Evolutionary conservation across 495 filamentous ascomycete species (phyloP), one percentile per base, ranked within the genome.

Genomic region (Neurospora sp.): DNA sequence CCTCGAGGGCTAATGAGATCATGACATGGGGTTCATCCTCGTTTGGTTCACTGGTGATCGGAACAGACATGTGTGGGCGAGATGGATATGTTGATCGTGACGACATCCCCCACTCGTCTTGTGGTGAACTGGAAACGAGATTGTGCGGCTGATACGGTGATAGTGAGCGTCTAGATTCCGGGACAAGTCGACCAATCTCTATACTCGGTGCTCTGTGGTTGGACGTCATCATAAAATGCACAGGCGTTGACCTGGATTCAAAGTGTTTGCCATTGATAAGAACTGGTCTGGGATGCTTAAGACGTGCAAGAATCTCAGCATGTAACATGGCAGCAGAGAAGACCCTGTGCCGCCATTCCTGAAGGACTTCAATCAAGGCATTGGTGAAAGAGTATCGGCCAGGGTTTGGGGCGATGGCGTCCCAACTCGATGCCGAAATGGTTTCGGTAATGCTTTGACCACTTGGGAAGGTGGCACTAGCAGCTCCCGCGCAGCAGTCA

Each of bases 251-350:
- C 41, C 85, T 79, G 37, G 84, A 82, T 72, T 87, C 85, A 69
- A 85, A 84, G 59, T 83, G 83, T 69, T 82, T 84, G 41, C 85
- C 85, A 70, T 87, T 85, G 69, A 83, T 80, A 71, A 82, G 77
- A 75, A 85, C 83, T 39, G 84, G 84, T 8, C 84, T 76, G n/a
- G 85, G 84, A 66, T 86, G 85, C 75, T 87, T 87, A 8, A 87
- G 75, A 10, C 83, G 82, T 39, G 84, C 85, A 10, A 87, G 82
- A 22, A 87, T 76, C 71, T 87, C 85, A 20, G 84, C 84, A 72
- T 87, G 85, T 5, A 87, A 78, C 83, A 86, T 85, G 20, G 85
- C 85, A 20, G 84, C 85, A 1, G 85, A 86, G 73, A 83, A 87
- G 1, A 78, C 80, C 61, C 79, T 80, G 22, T 77, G 71, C 66